Base-by-base conservation (phyloP, 495 filamentous ascomycete genomes). In the Talaromyces ruber region DNA sequence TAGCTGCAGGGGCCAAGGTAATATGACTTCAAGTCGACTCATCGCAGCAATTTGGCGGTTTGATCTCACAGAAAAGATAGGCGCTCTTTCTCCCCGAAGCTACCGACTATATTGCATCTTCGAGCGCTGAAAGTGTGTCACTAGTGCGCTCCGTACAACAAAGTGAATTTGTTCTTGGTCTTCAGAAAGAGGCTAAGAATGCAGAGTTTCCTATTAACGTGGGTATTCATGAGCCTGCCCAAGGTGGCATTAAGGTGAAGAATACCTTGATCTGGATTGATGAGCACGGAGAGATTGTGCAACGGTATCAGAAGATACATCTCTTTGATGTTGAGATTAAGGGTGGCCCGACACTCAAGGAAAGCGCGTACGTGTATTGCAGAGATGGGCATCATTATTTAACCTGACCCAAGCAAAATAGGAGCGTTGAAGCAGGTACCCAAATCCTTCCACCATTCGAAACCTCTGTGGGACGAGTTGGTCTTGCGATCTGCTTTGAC, bases 71-170 rank as follows among this genome's bases (percentile, higher is more conserved):
- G 52, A 25, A 6, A 51, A 60, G 12, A 4, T 64, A 93, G 89
- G 85, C 88, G 26, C 79, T 97, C 58, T 96, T 97, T 73, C 88
- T 97, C 63, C 94, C 92, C 18, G 92, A 97, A 80, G 93, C 93
- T 45, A 86, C 82, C 62, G 93, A 97, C 75, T 97, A 96, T 78
- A 92, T 96, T 64, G 85, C 82, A 50, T 77, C 79, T 16, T 85
- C 84, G 1, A 72, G 84, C 26, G 72, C 82, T 8, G 88, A 93
- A 67, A 86, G 86, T 0, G 69, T 92, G 7, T 76, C 81, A 21
- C 84, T 96, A 21, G 88, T 81, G 65, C 77, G 80, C 57, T 79
- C 89, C 4, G 79, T 79, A 43, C 68, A 77, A 1, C 71, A 75
- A 21, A 82, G 76, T 52, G 71, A 81, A 60, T 96, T 97, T 72